Evolutionary conservation across 306 rosid genomes (phyloP).

Genomic region (Canavalia gladiata): DNA sequence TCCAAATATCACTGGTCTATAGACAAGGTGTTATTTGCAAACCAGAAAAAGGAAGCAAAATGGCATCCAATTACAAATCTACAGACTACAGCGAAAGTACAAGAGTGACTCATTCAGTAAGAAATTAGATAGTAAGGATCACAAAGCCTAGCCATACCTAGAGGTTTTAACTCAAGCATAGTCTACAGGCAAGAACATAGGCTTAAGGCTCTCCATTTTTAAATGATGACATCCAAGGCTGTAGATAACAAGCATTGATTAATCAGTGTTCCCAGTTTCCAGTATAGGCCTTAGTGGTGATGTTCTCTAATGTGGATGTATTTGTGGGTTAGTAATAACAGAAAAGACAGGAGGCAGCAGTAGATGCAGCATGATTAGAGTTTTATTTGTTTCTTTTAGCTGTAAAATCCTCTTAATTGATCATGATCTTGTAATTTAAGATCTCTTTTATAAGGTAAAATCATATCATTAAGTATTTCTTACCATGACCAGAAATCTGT

Average conservation of each 20-base stretch:
- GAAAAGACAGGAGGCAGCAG: too few species aligned
- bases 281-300: neutral
- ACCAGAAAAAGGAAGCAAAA: conserved; percentile 16
- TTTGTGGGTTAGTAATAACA: too few species aligned
- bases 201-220: neutral
- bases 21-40: conserved; percentile 9
- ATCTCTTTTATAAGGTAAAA: too few species aligned
- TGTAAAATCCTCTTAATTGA: too few species aligned
- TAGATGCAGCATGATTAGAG: too few species aligned
- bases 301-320: neutral
- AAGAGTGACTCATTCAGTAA: neutral
- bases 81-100: neutral
- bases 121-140: conserved; percentile 16
- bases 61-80: conserved; percentile 6
- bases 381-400: too few species aligned
- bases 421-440: too few species aligned
- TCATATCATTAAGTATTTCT: too few species aligned
- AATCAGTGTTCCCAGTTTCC: conserved; percentile 15
- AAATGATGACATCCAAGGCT: conserved; percentile 13
- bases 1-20: neutral
- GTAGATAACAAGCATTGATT: conserved; percentile 11
- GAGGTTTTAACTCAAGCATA: conserved; percentile 23
- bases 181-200: neutral
- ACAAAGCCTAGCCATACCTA: conserved; percentile 7
- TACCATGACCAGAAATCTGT: too few species aligned